A percentile compares a stretch with the other conserved stretches of the same genome.
Evolutionary conservation across 345 rosid species (phyloP).

Genomic region (Lumnitzera littorea): DNA sequence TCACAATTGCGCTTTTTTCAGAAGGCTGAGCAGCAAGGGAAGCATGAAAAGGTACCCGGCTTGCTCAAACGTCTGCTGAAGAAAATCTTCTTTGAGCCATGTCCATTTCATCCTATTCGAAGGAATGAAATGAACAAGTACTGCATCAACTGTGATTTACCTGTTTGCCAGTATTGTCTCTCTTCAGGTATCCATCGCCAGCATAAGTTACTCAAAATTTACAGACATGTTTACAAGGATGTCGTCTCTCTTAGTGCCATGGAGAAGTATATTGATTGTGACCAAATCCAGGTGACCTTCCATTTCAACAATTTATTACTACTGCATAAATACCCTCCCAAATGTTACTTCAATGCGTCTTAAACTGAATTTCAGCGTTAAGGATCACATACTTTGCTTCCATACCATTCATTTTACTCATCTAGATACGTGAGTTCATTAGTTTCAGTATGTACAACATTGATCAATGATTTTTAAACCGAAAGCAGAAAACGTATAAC

Average conservation of each 20-base stretch:
- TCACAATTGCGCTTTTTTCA: not conserved
- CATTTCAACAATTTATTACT: not conserved
- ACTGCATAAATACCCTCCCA: not conserved
- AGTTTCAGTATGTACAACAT: no score
- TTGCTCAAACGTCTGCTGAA: constrained; percentile 27
- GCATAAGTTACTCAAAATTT: constrained; percentile 38
- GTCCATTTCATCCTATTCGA: constrained; percentile 23
- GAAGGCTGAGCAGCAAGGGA: constrained; percentile 1
- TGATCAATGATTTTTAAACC: no score
- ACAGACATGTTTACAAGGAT: constrained; percentile 39
- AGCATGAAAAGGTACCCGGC: constrained; percentile 15
- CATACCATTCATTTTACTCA: no score
- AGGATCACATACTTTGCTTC: no score
- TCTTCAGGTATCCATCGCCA: constrained; percentile 21
- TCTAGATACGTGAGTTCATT: no score
- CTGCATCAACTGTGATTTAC: constrained; percentile 29
- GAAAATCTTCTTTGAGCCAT: constrained; percentile 25
- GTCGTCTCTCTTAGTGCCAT: constrained; percentile 28
- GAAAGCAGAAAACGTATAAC: no score
- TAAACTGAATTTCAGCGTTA: not conserved
- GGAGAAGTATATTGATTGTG: constrained; percentile 30
- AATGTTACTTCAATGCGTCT: not conserved
- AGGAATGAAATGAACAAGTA: constrained; percentile 34
- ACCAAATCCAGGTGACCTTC: constrained; percentile 27
- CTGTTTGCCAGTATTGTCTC: constrained; percentile 38